These are phyloP conservation scores for Nasturtium officinale DNA, from an alignment of 345 rosid genomes.

Conservation along the genomic window DNA sequence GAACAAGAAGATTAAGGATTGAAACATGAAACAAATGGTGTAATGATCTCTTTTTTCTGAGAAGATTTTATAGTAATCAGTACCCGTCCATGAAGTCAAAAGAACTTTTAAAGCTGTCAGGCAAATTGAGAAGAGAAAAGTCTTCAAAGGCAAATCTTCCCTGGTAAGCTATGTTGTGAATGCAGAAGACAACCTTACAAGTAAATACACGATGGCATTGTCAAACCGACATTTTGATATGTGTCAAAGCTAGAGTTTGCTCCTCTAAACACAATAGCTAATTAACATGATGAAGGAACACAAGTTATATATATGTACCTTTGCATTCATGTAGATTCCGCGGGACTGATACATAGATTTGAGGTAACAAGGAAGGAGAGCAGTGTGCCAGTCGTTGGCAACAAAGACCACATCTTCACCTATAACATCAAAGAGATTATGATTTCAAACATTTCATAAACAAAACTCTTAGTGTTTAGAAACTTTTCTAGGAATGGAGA, in stretches of 20 bases:
- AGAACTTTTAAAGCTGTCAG: slow-evolving; percentile 67
- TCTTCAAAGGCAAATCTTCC: slow-evolving; percentile 76
- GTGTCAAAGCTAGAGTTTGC: not conserved
- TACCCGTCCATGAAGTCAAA: slow-evolving; percentile 91
- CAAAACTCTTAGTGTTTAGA: not conserved
- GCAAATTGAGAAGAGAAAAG: slow-evolving; percentile 75
- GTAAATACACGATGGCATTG: not conserved
- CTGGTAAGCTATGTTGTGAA: slow-evolving; percentile 96
- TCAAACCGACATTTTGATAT: not conserved
- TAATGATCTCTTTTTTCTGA: not conserved
- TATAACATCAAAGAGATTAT: slow-evolving; percentile 39
- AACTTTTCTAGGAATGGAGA: not conserved
- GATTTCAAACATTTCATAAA: not conserved
- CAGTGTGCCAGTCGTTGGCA: slow-evolving; percentile 97
- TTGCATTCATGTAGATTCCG: slow-evolving; percentile 73
- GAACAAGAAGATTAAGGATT: slow-evolving; percentile 2
- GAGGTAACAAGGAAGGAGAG: slow-evolving; percentile 85
- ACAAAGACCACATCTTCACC: slow-evolving; percentile 85
- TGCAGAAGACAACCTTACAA: slow-evolving; percentile 73
- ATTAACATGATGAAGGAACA: slow-evolving; percentile 2
- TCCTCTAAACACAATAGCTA: not conserved
- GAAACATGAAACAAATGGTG: slow-evolving; percentile 2
- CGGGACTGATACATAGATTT: slow-evolving; percentile 65
- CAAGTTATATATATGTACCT: slow-evolving; percentile 53
- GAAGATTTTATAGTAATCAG: not conserved